These are phyloP conservation scores for Teratosphaeria nubilosa DNA, from an alignment of 2,329 filamentous ascomycete genomes.

Conservation along the genomic window DNA sequence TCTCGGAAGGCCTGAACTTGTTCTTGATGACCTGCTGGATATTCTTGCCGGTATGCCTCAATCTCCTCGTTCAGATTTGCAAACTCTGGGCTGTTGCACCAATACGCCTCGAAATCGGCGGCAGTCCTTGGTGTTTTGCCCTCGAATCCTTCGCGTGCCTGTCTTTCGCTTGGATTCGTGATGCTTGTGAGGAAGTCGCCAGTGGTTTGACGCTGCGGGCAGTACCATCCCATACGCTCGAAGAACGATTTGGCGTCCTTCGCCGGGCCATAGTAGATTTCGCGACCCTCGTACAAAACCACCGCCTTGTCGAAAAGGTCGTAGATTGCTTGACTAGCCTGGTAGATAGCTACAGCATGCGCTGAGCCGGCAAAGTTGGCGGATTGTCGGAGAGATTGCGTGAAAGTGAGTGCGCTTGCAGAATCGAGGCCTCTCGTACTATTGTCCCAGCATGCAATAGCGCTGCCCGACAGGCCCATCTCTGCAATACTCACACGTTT, in stretches of 20 bases:
- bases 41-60: slow-evolving; percentile 38
- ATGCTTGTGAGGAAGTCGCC: slow-evolving; percentile 61
- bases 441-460: slow-evolving; percentile 38
- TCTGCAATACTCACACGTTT: slow-evolving; percentile 55
- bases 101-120: slow-evolving; percentile 54
- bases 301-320: slow-evolving; percentile 64
- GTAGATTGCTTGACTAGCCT: slow-evolving; percentile 42
- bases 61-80: slow-evolving; percentile 39
- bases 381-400: slow-evolving; percentile 41
- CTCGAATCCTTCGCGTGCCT: slow-evolving; percentile 48
- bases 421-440: slow-evolving; percentile 43
- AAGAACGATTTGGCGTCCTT: slow-evolving; percentile 54
- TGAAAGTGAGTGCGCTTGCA: slow-evolving; percentile 50
- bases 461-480: slow-evolving; percentile 31
- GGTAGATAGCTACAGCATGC: slow-evolving; percentile 50
- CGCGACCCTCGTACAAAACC: slow-evolving; percentile 64
- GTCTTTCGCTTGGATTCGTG: slow-evolving; percentile 54
- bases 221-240: slow-evolving; percentile 57
- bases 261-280: slow-evolving; percentile 66
- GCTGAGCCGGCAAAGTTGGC: slow-evolving; percentile 41
- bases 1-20: slow-evolving; percentile 36
- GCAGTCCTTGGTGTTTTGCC: slow-evolving; percentile 54
- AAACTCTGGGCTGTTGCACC: slow-evolving; percentile 39
- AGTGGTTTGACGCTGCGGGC: slow-evolving; percentile 56
- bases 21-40: slow-evolving; percentile 32